phyloP scores from a whole-genome alignment of 164 flowering plant species.

The Santalum album region DNA sequence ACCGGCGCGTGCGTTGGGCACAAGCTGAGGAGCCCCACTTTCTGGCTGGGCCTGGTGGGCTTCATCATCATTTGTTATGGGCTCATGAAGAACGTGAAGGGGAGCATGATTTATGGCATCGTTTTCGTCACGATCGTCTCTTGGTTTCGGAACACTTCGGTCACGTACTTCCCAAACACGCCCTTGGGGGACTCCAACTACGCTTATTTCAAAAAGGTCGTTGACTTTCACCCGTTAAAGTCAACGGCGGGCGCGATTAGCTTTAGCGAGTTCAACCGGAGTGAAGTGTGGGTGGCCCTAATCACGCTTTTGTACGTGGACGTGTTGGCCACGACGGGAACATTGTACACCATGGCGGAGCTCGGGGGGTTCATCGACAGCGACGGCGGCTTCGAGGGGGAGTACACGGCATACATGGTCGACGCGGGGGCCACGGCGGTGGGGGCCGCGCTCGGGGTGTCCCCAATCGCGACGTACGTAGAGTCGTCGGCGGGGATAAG shows the following conservation, averaged over 20 bases:
- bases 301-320: slow-evolving; percentile 65
- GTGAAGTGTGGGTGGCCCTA: slow-evolving; percentile 63
- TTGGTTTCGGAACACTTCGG: slow-evolving; percentile 63
- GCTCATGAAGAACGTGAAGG: slow-evolving; percentile 58
- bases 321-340: slow-evolving; percentile 66
- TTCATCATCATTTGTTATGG: slow-evolving; percentile 53
- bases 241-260: slow-evolving; percentile 60
- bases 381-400: slow-evolving; percentile 57
- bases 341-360: slow-evolving; percentile 74
- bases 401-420: slow-evolving; percentile 63
- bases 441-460: slow-evolving; percentile 62
- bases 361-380: slow-evolving; percentile 56
- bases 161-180: slow-evolving; percentile 58
- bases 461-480: slow-evolving; percentile 50
- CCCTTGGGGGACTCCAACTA: slow-evolving; percentile 47
- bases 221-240: slow-evolving; percentile 55
- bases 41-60: slow-evolving; percentile 68
- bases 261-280: slow-evolving; percentile 43
- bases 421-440: slow-evolving; percentile 63
- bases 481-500: slow-evolving; percentile 78
- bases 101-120: slow-evolving; percentile 83
- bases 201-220: slow-evolving; percentile 61
- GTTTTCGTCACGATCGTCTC: slow-evolving; percentile 62
- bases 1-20: slow-evolving; percentile 55
- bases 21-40: slow-evolving; percentile 59